A percentile compares a stretch with the other conserved stretches of the same genome.
Evolutionary conservation across 179 eudicot genomes (phyloP).

Genomic region (Carnegiea gigantea): DNA sequence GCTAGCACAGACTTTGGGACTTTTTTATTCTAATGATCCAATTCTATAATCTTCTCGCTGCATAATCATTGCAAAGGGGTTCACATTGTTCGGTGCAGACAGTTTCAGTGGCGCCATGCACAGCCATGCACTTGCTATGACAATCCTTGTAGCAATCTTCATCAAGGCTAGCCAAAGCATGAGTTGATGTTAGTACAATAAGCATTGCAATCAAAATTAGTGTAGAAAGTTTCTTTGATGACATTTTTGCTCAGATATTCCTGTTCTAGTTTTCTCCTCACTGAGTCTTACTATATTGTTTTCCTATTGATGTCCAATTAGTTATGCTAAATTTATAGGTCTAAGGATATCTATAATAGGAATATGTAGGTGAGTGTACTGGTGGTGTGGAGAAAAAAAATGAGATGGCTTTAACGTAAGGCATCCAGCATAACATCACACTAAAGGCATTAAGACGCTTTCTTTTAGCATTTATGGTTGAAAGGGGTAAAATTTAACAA

Average conservation of each 20-base stretch:
- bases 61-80: slow-evolving; percentile 10
- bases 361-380: neutral
- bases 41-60: neutral
- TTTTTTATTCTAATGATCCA: no score
- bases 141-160: slow-evolving; percentile 1
- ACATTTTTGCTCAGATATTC: neutral
- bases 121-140: neutral
- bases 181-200: neutral
- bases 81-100: neutral
- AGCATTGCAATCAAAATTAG: neutral
- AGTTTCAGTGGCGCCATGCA: neutral
- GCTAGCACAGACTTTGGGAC: no score
- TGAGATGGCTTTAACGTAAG: neutral
- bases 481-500: neutral
- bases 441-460: neutral
- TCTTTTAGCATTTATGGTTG: neutral
- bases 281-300: neutral
- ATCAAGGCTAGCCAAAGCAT: neutral
- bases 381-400: neutral
- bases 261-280: neutral
- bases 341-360: neutral
- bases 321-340: neutral
- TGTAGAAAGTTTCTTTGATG: neutral
- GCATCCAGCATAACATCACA: neutral
- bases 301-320: neutral